phyloP scores from a whole-genome alignment of 2,329 filamentous ascomycete genomes.

The Penicillium occitanis region DNA sequence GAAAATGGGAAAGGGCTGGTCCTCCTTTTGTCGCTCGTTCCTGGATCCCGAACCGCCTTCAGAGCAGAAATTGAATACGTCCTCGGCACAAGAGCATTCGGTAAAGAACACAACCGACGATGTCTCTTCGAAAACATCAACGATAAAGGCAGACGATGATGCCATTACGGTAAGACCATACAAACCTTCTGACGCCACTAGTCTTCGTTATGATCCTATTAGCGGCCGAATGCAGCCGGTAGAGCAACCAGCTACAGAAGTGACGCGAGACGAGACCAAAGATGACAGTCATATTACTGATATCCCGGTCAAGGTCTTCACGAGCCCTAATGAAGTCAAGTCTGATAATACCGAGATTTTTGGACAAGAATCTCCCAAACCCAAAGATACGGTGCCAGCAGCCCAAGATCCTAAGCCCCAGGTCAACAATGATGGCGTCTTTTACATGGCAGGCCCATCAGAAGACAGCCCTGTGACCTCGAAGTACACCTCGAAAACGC shows the following conservation, averaged over 20 bases:
- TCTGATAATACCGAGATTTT: background rate
- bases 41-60: background rate
- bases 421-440: background rate
- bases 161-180: background rate
- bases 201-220: constrained; percentile 19
- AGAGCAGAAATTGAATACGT: background rate
- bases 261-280: background rate
- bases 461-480: background rate
- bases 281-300: background rate
- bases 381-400: background rate
- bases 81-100: background rate
- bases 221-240: constrained; percentile 18
- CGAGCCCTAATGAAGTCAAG: background rate
- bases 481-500: background rate
- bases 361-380: background rate
- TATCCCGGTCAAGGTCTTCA: background rate
- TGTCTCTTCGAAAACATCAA: background rate
- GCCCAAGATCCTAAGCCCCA: background rate
- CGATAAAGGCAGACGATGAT: background rate
- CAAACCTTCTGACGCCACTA: background rate
- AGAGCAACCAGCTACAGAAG: background rate
- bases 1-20: constrained; percentile 16
- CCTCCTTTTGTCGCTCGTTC: constrained; percentile 16
- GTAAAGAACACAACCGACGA: background rate
- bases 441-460: constrained; percentile 4